Evolutionary conservation across 371 early-diverging fungal species (phyloP).

Genomic region (Circinella umbellata): DNA sequence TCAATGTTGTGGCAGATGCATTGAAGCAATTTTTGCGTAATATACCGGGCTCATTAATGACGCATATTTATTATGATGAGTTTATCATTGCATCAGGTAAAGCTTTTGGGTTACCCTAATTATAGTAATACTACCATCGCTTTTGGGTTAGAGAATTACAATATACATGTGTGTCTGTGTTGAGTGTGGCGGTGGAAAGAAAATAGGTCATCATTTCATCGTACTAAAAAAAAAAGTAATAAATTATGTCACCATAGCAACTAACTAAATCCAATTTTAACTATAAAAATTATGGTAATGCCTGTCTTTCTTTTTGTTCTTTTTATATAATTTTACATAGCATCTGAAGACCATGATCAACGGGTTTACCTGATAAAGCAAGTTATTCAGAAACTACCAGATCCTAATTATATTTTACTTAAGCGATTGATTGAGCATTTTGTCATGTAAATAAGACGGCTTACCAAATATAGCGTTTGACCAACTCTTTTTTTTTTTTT

Average conservation of each 20-base stretch:
- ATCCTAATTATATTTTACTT: slow-evolving; percentile 70
- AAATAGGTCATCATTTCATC: neutral
- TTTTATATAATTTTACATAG: slow-evolving; percentile 28
- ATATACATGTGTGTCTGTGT: neutral
- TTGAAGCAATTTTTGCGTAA: slow-evolving; percentile 94
- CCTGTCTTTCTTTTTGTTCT: no score
- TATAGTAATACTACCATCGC: no score
- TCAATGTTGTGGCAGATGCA: slow-evolving; percentile 89
- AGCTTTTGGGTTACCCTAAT: no score
- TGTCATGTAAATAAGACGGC: slow-evolving; percentile 54
- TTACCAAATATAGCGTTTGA: neutral
- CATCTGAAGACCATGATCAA: slow-evolving; percentile 79
- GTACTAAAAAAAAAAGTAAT: slow-evolving; percentile 8
- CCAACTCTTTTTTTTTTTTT: slow-evolving; percentile 7
- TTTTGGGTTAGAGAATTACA: no score
- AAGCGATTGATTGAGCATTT: slow-evolving; percentile 80
- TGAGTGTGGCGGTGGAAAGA: no score
- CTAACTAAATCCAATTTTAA: no score
- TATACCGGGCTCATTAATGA: slow-evolving; percentile 91
- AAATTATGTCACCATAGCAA: neutral
- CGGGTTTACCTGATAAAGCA: slow-evolving; percentile 79
- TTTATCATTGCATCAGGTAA: slow-evolving; percentile 85
- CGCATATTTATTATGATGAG: slow-evolving; percentile 79
- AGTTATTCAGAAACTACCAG: slow-evolving; percentile 70
- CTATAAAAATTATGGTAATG: no score